A percentile compares a stretch with the other conserved stretches of the same genome.
Conservation (phyloP, 208 protist genomes). For the Herpetomonas samuelpessoai region DNA sequence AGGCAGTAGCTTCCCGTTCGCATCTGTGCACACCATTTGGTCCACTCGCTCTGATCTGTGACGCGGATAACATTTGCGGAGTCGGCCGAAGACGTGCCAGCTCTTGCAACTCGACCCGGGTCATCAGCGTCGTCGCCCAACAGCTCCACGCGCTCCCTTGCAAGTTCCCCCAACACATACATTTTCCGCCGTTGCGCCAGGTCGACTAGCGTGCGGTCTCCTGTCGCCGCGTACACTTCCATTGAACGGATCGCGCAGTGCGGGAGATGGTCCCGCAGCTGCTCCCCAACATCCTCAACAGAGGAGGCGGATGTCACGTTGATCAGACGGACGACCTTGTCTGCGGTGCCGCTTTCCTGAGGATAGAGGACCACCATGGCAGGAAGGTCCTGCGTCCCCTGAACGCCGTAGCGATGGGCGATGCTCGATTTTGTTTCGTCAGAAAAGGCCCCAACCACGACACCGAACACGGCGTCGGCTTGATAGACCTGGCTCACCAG, state of each 20-base stretch:
- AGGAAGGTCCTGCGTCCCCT: conserved; percentile 17
- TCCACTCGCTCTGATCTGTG: conserved; percentile 20
- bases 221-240: neutral
- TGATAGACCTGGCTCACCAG: conserved; percentile 25
- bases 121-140: neutral
- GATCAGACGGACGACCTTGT: conserved; percentile 20
- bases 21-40: conserved; percentile 17
- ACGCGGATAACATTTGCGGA: conserved; percentile 7
- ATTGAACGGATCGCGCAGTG: conserved; percentile 1
- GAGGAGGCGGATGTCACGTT: neutral
- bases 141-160: neutral
- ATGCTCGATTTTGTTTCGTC: conserved; percentile 7
- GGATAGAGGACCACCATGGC: conserved; percentile 26
- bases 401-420: conserved; percentile 33
- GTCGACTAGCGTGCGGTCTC: neutral
- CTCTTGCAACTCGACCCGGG: conserved; percentile 2
- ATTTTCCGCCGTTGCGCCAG: conserved; percentile 6
- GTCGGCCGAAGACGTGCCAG: neutral
- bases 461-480: conserved; percentile 36
- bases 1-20: conserved; percentile 24
- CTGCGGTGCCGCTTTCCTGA: conserved; percentile 10
- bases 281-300: conserved; percentile 10
- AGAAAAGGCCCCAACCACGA: conserved; percentile 30
- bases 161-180: conserved; percentile 4
- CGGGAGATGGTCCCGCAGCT: conserved; percentile 13